Percentiles rank a stretch among this genome's conserved stretches.
Conservation (phyloP, 148 eudicot genomes). For the Heliamphora exappendiculata region DNA sequence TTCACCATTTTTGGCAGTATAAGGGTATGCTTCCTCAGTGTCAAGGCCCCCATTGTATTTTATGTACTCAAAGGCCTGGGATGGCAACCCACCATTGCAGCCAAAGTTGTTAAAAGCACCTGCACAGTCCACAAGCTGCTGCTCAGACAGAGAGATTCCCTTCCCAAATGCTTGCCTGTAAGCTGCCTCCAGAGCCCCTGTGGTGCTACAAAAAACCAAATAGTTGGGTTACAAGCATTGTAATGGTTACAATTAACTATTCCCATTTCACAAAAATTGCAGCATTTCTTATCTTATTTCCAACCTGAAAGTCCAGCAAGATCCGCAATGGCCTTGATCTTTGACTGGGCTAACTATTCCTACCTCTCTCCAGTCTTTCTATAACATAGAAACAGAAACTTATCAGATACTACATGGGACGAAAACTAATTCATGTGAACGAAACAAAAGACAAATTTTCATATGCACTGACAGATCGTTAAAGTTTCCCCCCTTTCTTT, state of each 20-base stretch:
- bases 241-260: background rate
- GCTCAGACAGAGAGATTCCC: constrained; percentile 85
- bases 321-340: constrained; percentile 85
- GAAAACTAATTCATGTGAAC: background rate
- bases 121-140: constrained; percentile 98
- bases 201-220: constrained; percentile 50
- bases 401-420: background rate
- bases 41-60: constrained; percentile 94
- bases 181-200: constrained; percentile 98
- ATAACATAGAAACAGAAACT: constrained; percentile 19
- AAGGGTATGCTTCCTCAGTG: constrained; percentile 90
- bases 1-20: constrained; percentile 58
- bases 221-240: background rate
- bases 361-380: constrained; percentile 92
- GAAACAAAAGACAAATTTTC: background rate
- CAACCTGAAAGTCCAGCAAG: constrained; percentile 99
- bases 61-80: constrained; percentile 94
- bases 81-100: constrained; percentile 92
- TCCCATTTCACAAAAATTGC: background rate
- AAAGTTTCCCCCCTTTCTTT: background rate
- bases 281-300: background rate
- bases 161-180: constrained; percentile 84
- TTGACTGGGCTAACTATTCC: constrained; percentile 97
- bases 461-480: background rate
- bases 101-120: constrained; percentile 72